These are phyloP conservation scores for Dactylellina haptotyla DNA, from an alignment of 2,329 filamentous ascomycete genomes.

Conservation along the genomic window DNA sequence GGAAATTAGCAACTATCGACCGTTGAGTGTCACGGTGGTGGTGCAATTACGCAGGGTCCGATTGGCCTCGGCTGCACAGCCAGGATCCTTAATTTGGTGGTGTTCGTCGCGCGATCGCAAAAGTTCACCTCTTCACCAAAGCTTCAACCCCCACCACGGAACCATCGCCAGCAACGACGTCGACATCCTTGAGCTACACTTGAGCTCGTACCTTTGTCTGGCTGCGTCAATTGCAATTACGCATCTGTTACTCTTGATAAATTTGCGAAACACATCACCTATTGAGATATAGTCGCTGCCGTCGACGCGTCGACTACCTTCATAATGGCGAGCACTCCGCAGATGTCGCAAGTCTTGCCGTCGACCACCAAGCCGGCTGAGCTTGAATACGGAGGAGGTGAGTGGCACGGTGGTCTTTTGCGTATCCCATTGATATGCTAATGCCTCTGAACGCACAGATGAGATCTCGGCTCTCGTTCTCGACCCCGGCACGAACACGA, in stretches of 20 bases:
- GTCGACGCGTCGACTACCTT: constrained; percentile 41
- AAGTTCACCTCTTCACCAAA: constrained; percentile 18
- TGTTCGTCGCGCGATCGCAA: constrained; percentile 47
- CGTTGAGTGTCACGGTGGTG: constrained; percentile 12
- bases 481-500: constrained; percentile 89
- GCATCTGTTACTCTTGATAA: not conserved
- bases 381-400: constrained; percentile 53
- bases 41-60: constrained; percentile 34
- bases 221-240: constrained; percentile 15
- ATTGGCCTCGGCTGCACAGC: constrained; percentile 44
- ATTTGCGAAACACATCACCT: too few relatives aligned
- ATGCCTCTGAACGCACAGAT: constrained; percentile 68
- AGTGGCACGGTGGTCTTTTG: not conserved
- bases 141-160: constrained; percentile 12
- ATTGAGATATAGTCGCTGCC: too few relatives aligned
- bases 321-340: constrained; percentile 53
- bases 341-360: constrained; percentile 39
- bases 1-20: constrained; percentile 42
- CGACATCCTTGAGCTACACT: not conserved
- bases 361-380: constrained; percentile 52
- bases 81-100: constrained; percentile 27
- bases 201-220: not conserved
- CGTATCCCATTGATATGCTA: not conserved
- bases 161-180: constrained; percentile 1
- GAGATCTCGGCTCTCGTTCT: constrained; percentile 97